These are phyloP conservation scores for Stentor coeruleus DNA, from an alignment of 73 alveolate species.

Conservation along the genomic window DNA sequence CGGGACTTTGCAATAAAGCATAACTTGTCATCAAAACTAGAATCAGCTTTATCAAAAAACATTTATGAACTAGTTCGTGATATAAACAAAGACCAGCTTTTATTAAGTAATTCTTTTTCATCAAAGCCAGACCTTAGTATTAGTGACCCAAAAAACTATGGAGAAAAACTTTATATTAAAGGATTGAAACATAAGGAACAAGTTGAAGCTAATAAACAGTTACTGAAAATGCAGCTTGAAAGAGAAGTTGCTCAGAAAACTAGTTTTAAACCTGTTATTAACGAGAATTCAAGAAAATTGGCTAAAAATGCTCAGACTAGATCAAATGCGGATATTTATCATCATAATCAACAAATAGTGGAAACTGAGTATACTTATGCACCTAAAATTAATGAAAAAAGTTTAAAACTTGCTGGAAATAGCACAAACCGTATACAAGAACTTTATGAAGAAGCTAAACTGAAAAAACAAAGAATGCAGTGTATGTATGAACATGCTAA, in stretches of 20 bases:
- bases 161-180: slow-evolving; percentile 15
- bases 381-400: slow-evolving; percentile 1
- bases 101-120: not conserved
- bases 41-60: not conserved
- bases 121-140: not conserved
- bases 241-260: not conserved
- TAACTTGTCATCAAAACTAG: not conserved
- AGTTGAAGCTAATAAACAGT: not conserved
- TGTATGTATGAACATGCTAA: not conserved
- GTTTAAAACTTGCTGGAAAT: slow-evolving; percentile 16
- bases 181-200: slow-evolving; percentile 16
- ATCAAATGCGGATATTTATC: not conserved
- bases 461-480: not conserved
- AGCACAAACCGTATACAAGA: not conserved
- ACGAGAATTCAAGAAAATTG: not conserved
- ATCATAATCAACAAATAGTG: not conserved
- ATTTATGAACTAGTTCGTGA: not conserved
- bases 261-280: not conserved
- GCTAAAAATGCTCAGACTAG: not conserved
- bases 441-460: not conserved
- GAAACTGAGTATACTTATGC: not conserved
- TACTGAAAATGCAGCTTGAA: not conserved
- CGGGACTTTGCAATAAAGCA: slow-evolving; percentile 26
- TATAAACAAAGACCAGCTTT: not conserved
- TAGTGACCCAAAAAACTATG: not conserved